Conservation (phyloP, 1,284 basidiomycete species). For the Sporisorium reilianum region DNA sequence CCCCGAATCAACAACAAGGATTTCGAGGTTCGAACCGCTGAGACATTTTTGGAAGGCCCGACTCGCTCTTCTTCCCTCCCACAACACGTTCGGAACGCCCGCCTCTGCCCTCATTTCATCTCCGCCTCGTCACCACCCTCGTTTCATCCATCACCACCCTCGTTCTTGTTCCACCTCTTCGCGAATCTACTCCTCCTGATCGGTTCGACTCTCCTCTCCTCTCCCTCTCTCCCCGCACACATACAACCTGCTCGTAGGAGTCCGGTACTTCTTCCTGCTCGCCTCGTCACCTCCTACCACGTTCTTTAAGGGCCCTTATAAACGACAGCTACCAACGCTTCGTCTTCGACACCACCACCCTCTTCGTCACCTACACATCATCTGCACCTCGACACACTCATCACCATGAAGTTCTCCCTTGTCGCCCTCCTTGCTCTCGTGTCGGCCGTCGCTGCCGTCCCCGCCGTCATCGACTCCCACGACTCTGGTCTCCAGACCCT, state of each 20-base stretch:
- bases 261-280: conserved; percentile 18
- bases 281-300: conserved; percentile 2
- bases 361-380: background rate
- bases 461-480: conserved; percentile 44
- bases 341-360: conserved; percentile 3
- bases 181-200: no score
- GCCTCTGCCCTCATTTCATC: background rate
- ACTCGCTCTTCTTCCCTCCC: background rate
- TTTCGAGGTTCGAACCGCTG: conserved; percentile 7
- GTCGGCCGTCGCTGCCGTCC: conserved; percentile 35
- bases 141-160: conserved; percentile 10
- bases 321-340: background rate
- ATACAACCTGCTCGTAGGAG: conserved; percentile 4
- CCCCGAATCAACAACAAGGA: conserved; percentile 6
- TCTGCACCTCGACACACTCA: conserved; percentile 1
- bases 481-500: conserved; percentile 47
- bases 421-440: conserved; percentile 36
- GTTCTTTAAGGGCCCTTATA: conserved; percentile 4
- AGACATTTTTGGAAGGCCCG: conserved; percentile 6
- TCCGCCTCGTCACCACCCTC: conserved; percentile 17
- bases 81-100: conserved; percentile 1
- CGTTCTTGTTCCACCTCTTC: conserved; percentile 1
- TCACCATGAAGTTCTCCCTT: conserved; percentile 57
- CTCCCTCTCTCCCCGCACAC: conserved; percentile 2
- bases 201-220: background rate